Conservation (phyloP, 2,329 filamentous ascomycete species). For the Microdochium paspali region DNA sequence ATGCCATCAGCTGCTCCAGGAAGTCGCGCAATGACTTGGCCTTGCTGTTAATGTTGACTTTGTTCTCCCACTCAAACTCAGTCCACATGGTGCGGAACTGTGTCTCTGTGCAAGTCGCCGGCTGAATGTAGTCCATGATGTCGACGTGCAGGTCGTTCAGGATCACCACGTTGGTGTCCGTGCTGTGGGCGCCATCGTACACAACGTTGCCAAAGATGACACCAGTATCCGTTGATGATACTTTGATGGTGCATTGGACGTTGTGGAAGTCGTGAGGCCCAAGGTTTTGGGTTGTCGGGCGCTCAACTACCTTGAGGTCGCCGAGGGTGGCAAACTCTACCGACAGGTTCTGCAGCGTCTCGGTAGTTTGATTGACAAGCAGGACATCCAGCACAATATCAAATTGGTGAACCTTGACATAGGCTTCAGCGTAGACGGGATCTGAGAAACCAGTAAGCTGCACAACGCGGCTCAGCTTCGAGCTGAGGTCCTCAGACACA, state of each 20-base stretch:
- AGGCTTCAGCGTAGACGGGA: slow-evolving; percentile 96
- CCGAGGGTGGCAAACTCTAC: slow-evolving; percentile 98
- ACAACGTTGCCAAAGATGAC: slow-evolving; percentile 99
- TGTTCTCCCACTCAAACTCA: slow-evolving; percentile 99
- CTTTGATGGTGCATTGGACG: slow-evolving; percentile 97
- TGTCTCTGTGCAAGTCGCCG: slow-evolving; percentile 90
- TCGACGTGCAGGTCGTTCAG: slow-evolving; percentile 97
- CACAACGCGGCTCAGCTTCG: slow-evolving; percentile 91
- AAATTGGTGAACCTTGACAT: slow-evolving; percentile 97
- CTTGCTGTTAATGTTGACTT: slow-evolving; percentile 99
- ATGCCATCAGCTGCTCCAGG: slow-evolving; percentile 89
- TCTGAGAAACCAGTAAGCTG: slow-evolving; percentile 98
- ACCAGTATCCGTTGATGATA: slow-evolving; percentile 93
- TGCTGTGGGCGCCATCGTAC: slow-evolving; percentile 87
- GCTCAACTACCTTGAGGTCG: slow-evolving; percentile 94
- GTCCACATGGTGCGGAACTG: slow-evolving; percentile 99
- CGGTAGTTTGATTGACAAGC: slow-evolving; percentile 92
- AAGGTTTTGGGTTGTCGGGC: slow-evolving; percentile 91
- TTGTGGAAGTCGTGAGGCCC: slow-evolving; percentile 96
- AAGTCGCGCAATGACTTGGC: slow-evolving; percentile 87
- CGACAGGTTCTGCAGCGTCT: slow-evolving; percentile 92
- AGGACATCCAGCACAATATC: slow-evolving; percentile 96
- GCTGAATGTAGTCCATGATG: slow-evolving; percentile 99
- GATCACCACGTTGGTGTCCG: slow-evolving; percentile 93
- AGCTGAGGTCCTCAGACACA: slow-evolving; percentile 73